Conservation (phyloP, 192 early-diverging fungal species). For the Rhizophlyctis rosea region DNA sequence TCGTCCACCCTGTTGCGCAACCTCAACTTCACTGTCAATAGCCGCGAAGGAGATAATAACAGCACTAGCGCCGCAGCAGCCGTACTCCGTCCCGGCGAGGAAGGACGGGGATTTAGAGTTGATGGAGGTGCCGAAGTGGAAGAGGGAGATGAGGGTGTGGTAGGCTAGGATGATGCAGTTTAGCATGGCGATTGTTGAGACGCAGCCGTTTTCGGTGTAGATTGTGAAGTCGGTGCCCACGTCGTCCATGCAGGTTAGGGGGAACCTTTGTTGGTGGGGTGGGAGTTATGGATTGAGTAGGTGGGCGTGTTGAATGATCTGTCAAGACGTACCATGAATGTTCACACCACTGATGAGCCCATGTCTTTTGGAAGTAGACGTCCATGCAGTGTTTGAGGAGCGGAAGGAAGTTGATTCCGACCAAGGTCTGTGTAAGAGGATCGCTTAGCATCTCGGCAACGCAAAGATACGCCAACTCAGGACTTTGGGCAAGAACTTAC, state of each 20-base stretch:
- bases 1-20: too few relatives aligned
- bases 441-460: too few relatives aligned
- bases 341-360: slow-evolving; percentile 23
- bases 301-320: too few relatives aligned
- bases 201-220: slow-evolving; percentile 43
- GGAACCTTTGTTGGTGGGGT: too few relatives aligned
- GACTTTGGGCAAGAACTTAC: too few relatives aligned
- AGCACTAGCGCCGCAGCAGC: slow-evolving; percentile 47
- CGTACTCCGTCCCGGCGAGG: slow-evolving; percentile 47
- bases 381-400: slow-evolving; percentile 53
- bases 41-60: slow-evolving; percentile 39
- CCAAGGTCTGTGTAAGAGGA: too few relatives aligned
- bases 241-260: slow-evolving; percentile 46
- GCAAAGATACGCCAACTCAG: too few relatives aligned
- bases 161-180: slow-evolving; percentile 40
- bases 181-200: slow-evolving; percentile 38
- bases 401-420: slow-evolving; percentile 39
- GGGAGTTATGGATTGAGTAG: too few relatives aligned
- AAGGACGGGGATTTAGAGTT: slow-evolving; percentile 32
- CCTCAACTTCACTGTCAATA: slow-evolving; percentile 38
- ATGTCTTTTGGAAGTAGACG: slow-evolving; percentile 29
- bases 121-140: slow-evolving; percentile 26
- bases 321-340: too few relatives aligned
- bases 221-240: slow-evolving; percentile 40
- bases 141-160: slow-evolving; percentile 43